Base-by-base conservation (phyloP, 257 asterid species). In the Mitragyna speciosa region DNA sequence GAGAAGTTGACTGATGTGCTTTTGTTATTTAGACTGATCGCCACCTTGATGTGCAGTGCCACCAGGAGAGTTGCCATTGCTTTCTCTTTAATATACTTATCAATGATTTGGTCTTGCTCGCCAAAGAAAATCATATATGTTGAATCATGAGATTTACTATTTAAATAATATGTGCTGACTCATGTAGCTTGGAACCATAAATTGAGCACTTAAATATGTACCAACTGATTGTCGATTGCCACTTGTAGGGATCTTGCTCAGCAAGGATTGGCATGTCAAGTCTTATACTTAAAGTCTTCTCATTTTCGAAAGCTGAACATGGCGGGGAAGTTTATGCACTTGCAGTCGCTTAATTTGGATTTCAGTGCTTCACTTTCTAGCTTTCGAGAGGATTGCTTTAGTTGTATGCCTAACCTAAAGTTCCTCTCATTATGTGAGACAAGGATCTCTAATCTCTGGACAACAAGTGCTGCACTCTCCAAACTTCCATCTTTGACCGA, bases 341-440 rank as follows among this genome's bases (percentile, higher is more conserved):
- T 94, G 94, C 89, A 84, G 72, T 74, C 91, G 28, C 97, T 94
- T 78, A 93, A 90, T 85, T 85, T 94, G 85, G 98, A 94, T 88
- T 93, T 89, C 89, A 94, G 97, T 88, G 86, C 92, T 75, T 89
- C 96, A 24, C 97, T 94, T 73, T 81, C 96, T 73, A 89, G 94
- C 80, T 93, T 94, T 59, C 92, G 94, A 51, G 96, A 91, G 88
- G 94, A 90, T 81, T 94, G 97, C 73, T 94, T 94, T 88, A 70
- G 89, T 70, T 89, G 86, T 76, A 94, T 94, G 97, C 98, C 98
- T 49, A 93, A 89, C 68, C 82, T 94, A 76, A 90, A 87, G 82
- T 82, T 82, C 86, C 97, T 94, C 83, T 94, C 98, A 33, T 79
- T 94, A 56, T 90, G 97, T 79, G 98, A 83, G 85, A 94, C 98